Evolutionary conservation across 1,284 basidiomycete genomes (phyloP), one percentile per base, ranked within the genome.

Genomic region (Cutaneotrichosporon cavernicola): DNA sequence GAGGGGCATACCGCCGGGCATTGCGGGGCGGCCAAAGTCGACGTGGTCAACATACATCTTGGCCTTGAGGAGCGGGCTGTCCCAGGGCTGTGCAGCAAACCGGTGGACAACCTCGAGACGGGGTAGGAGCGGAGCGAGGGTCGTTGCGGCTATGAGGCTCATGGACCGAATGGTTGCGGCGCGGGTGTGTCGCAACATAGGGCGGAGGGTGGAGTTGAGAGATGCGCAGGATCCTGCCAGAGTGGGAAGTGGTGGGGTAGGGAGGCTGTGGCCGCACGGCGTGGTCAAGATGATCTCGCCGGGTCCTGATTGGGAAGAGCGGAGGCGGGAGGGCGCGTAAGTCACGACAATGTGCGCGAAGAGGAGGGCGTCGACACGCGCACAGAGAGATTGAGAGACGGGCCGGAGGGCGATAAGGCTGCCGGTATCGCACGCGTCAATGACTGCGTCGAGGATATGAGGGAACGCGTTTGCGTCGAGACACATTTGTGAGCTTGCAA

Each of bases 371-470:
- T 58, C 46, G 30, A 49, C 26, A 11, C 31, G 56, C 14, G 26
- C 46, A 5, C 36, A 34, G 32, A 46, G 22, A 1, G 13, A 18
- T 9, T 43, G 43, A 6, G 30, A 58, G 14, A 38, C 46, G 43
- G 30, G 11, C 0, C 56, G 56, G 18, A 58, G 56, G 4, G 56
- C 13, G 26, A 47, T 31, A n/a, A 49, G 30, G 18, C 22, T 49
- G 8, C 6, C 38, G 9, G 40, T 31, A 3, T 26, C 16, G 18
- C 30, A 16, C 30, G 13, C n/a, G 30, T 38, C 40, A n/a, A 58
- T 18, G 43, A 58, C 47, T 2, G 30, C 43, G 56, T 58, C 56
- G 10, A 58, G 30, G 43, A 58, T n/a, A 30, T 58, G 56, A 1
- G 56, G 56, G 36, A 47, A 47, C 2, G 30, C 21, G 46, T 6